phyloP scores from a whole-genome alignment of 495 filamentous ascomycete species.

The Achaetomiella virescens region DNA sequence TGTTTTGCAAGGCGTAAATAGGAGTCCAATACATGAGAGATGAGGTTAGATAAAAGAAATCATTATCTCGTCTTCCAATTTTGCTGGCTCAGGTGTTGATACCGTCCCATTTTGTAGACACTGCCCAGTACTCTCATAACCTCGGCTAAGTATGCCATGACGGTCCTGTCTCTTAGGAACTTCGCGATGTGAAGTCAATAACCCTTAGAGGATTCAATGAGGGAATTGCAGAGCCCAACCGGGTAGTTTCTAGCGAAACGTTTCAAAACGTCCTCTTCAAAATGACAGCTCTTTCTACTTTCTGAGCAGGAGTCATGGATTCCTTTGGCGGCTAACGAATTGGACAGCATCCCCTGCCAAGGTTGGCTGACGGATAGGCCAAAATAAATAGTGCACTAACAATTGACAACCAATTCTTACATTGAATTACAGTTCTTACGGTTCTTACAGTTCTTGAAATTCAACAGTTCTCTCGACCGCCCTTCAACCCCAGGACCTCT shows the following conservation, averaged over 20 bases:
- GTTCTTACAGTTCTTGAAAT: background rate
- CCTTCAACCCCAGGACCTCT: background rate
- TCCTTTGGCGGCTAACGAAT: background rate
- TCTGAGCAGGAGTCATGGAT: no score
- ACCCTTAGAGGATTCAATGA: no score
- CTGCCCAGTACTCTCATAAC: no score
- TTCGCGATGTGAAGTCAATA: no score
- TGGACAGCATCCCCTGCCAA: background rate
- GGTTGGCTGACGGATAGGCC: background rate
- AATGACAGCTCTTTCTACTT: no score
- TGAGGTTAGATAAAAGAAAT: constrained; percentile 11
- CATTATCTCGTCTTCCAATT: background rate
- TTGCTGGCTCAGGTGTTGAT: background rate
- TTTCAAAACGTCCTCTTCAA: no score
- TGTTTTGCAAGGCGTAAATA: background rate
- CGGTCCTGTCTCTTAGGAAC: no score
- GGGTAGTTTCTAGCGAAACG: no score
- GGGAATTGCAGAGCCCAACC: no score
- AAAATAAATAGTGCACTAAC: background rate
- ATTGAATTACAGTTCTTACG: background rate
- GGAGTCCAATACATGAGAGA: constrained; percentile 8
- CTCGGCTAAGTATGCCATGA: no score
- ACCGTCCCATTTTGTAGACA: background rate
- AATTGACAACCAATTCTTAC: background rate
- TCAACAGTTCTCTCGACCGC: background rate